A percentile compares a stretch with the other conserved stretches of the same genome.
phyloP scores from a whole-genome alignment of 1,284 basidiomycete genomes.

The Malassezia pachydermatis region DNA sequence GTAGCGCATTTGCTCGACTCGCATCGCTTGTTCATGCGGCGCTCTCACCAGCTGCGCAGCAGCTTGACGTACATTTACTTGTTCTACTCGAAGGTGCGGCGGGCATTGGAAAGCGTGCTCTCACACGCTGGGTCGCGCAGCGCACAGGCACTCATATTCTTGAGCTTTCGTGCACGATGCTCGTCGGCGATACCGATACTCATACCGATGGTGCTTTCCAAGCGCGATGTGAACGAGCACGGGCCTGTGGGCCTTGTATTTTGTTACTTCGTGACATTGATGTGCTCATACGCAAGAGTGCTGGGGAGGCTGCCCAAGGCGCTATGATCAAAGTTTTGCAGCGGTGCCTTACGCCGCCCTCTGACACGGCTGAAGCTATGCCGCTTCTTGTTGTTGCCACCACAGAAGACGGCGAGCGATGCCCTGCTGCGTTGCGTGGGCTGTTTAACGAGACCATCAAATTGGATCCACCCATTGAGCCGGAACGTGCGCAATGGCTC shows the following conservation, averaged over 20 bases:
- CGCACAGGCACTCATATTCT: slow-evolving; percentile 65
- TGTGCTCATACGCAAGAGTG: slow-evolving; percentile 61
- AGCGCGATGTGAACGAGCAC: slow-evolving; percentile 69
- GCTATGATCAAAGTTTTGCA: slow-evolving; percentile 57
- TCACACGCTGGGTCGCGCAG: slow-evolving; percentile 56
- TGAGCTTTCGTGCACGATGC: slow-evolving; percentile 77
- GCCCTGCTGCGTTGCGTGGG: slow-evolving; percentile 60
- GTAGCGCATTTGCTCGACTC: slow-evolving; percentile 25
- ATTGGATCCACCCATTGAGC: slow-evolving; percentile 26
- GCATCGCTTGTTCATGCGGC: slow-evolving; percentile 34
- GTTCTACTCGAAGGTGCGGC: slow-evolving; percentile 65
- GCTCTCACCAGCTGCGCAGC: slow-evolving; percentile 25
- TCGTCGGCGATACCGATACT: slow-evolving; percentile 67
- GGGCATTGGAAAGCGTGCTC: slow-evolving; percentile 65
- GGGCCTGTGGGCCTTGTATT: slow-evolving; percentile 71
- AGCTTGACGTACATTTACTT: slow-evolving; percentile 33
- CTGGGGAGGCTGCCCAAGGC: slow-evolving; percentile 64
- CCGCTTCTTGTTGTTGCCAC: slow-evolving; percentile 56
- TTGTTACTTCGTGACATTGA: slow-evolving; percentile 74
- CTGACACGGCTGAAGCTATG: neutral
- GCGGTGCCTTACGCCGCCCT: slow-evolving; percentile 60
- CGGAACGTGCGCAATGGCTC: slow-evolving; percentile 14
- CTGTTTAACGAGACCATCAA: slow-evolving; percentile 70
- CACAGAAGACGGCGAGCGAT: slow-evolving; percentile 59
- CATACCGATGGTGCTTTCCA: slow-evolving; percentile 69